phyloP scores from a whole-genome alignment of 768 basidiomycete species.

The Collybia sp. region DNA sequence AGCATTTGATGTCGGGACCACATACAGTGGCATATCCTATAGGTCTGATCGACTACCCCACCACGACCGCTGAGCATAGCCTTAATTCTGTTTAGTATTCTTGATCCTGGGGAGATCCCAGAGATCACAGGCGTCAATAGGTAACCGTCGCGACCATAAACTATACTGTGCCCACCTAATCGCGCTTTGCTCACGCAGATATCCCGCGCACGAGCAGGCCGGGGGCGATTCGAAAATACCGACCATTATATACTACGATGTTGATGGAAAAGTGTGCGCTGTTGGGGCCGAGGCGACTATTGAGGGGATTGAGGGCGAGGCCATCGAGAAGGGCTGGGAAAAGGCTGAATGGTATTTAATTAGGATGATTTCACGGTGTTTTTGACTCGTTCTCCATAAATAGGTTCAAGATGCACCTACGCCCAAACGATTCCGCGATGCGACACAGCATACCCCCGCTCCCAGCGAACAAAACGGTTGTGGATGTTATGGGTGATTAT shows the following conservation, averaged over 20 bases:
- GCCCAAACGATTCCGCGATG: slow-evolving; percentile 8
- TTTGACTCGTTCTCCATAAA: not conserved
- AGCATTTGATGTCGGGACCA: no score
- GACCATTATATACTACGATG: slow-evolving; percentile 43
- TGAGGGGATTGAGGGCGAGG: slow-evolving; percentile 32
- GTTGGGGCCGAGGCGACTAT: slow-evolving; percentile 43
- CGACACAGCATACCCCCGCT: slow-evolving; percentile 25
- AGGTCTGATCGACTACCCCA: no score
- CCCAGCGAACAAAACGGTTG: slow-evolving; percentile 37
- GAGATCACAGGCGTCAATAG: slow-evolving; percentile 41
- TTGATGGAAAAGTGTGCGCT: slow-evolving; percentile 29
- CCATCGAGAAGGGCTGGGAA: slow-evolving; percentile 41
- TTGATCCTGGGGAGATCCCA: no score
- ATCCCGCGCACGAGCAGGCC: slow-evolving; percentile 41
- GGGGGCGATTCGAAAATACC: slow-evolving; percentile 46
- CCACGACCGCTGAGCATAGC: no score
- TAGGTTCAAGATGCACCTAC: slow-evolving; percentile 34
- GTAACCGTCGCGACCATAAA: slow-evolving; percentile 22
- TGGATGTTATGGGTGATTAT: no score
- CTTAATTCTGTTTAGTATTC: slow-evolving; percentile 18
- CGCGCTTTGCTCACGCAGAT: slow-evolving; percentile 24
- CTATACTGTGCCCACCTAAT: slow-evolving; percentile 19
- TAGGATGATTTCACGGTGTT: slow-evolving; percentile 17
- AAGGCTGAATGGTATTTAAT: slow-evolving; percentile 43
- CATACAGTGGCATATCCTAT: slow-evolving; percentile 10